Percentiles rank a stretch among this genome's conserved stretches.
These are phyloP conservation scores for Brassica cretica DNA, from an alignment of 345 rosid species.

Conservation along the genomic window DNA sequence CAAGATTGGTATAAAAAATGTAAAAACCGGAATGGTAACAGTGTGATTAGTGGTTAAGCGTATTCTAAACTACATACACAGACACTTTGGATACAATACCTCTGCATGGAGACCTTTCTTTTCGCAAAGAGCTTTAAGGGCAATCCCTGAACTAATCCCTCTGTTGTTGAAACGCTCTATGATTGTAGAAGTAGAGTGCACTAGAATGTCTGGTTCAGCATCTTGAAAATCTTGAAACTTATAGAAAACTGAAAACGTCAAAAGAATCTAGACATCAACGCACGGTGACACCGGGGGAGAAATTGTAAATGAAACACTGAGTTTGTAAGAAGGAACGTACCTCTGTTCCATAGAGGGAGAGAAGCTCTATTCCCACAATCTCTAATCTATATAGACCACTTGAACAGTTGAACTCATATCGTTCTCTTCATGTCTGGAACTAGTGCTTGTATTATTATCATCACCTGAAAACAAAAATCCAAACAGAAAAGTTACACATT, in stretches of 20 bases:
- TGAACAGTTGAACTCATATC: constrained; percentile 55
- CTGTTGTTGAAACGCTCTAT: constrained; percentile 62
- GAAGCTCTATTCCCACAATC: constrained; percentile 73
- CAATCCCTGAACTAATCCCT: constrained; percentile 59
- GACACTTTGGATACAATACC: constrained; percentile 43
- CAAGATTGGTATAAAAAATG: neutral
- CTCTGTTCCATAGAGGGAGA: constrained; percentile 82
- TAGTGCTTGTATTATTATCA: constrained; percentile 44
- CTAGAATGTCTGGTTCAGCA: constrained; percentile 84
- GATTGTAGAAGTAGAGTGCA: constrained; percentile 65
- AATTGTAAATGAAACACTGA: neutral
- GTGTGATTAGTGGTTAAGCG: no score
- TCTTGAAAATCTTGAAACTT: constrained; percentile 81
- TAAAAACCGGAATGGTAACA: constrained; percentile 1
- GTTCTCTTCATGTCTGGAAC: constrained; percentile 48
- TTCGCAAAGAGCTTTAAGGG: constrained; percentile 86
- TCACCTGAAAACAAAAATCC: constrained; percentile 26
- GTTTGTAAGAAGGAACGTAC: constrained; percentile 37
- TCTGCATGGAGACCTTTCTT: constrained; percentile 80
- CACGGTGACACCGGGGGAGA: constrained; percentile 3
- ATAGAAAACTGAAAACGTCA: constrained; percentile 54
- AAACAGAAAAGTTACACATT: no score
- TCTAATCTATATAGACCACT: constrained; percentile 65
- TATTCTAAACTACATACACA: neutral
- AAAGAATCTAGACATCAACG: constrained; percentile 36